These are phyloP conservation scores for Nothopassalora personata DNA, from an alignment of 2,329 filamentous ascomycete species.

Conservation along the genomic window DNA sequence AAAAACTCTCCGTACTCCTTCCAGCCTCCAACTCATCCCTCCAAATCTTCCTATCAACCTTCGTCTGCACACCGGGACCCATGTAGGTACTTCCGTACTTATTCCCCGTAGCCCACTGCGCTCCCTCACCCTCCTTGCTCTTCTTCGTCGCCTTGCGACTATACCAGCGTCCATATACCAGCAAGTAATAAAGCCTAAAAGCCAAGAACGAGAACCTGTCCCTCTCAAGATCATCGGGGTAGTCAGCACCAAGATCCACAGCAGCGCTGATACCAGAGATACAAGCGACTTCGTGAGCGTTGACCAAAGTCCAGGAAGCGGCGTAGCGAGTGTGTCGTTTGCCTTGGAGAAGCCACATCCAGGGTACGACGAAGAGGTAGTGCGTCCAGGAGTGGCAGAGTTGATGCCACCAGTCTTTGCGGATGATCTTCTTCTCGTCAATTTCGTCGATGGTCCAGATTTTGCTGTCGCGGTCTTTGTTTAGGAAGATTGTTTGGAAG, in stretches of 20 bases:
- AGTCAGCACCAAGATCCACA: slow-evolving; percentile 61
- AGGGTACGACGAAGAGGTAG: slow-evolving; percentile 61
- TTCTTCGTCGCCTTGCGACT: slow-evolving; percentile 35
- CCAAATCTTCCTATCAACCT: slow-evolving; percentile 52
- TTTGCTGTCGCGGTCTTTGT: slow-evolving; percentile 50
- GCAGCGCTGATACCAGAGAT: slow-evolving; percentile 67
- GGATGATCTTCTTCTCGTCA: slow-evolving; percentile 54
- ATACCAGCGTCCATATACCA: slow-evolving; percentile 60
- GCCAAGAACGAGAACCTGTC: slow-evolving; percentile 57
- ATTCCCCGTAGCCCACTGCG: slow-evolving; percentile 51
- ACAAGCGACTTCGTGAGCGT: slow-evolving; percentile 65
- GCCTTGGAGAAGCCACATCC: slow-evolving; percentile 67
- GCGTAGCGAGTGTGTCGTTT: slow-evolving; percentile 59
- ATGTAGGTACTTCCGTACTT: slow-evolving; percentile 56
- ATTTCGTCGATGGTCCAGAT: slow-evolving; percentile 59
- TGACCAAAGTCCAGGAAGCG: slow-evolving; percentile 64
- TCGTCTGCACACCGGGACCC: slow-evolving; percentile 51
- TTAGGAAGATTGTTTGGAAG: slow-evolving; percentile 65
- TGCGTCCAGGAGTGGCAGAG: slow-evolving; percentile 60
- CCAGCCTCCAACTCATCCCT: slow-evolving; percentile 41
- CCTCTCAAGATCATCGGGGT: slow-evolving; percentile 57
- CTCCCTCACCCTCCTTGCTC: slow-evolving; percentile 44
- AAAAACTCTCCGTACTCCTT: slow-evolving; percentile 26
- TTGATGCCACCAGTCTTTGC: slow-evolving; percentile 64
- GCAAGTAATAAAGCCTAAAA: slow-evolving; percentile 58